A percentile compares a stretch with the other conserved stretches of the same genome.
These are phyloP conservation scores for Pseudogymnoascus sp. DNA, from an alignment of 2,329 filamentous ascomycete species.

Conservation along the genomic window DNA sequence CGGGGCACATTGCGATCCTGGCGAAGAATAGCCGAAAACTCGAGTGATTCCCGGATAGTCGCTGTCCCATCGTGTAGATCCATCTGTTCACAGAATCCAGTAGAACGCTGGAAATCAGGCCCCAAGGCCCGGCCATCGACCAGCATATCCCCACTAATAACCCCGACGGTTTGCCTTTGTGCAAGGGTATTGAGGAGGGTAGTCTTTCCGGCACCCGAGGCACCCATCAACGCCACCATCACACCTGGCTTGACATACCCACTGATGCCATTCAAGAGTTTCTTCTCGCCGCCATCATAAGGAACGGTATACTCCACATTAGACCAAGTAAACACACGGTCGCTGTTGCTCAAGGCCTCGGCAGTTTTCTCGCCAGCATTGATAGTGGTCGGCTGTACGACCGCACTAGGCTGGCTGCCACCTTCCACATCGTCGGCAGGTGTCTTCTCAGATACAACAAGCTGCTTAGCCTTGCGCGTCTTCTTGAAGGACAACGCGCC, in stretches of 20 bases:
- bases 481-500: constrained; percentile 65
- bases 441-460: constrained; percentile 35
- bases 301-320: constrained; percentile 60
- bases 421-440: constrained; percentile 46
- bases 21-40: constrained; percentile 80
- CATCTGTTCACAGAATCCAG: constrained; percentile 81
- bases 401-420: constrained; percentile 15
- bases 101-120: constrained; percentile 65
- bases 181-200: constrained; percentile 79
- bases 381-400: constrained; percentile 12
- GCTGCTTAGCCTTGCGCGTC: constrained; percentile 49
- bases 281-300: constrained; percentile 50
- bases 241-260: constrained; percentile 71
- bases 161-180: constrained; percentile 77
- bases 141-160: constrained; percentile 74
- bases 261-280: constrained; percentile 68
- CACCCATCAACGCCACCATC: constrained; percentile 54
- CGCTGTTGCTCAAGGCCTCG: constrained; percentile 46
- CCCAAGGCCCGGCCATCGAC: constrained; percentile 60
- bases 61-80: constrained; percentile 77
- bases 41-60: constrained; percentile 80
- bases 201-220: constrained; percentile 73
- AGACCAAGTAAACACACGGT: constrained; percentile 65
- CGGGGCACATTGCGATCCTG: constrained; percentile 65
- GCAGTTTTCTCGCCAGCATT: constrained; percentile 9